Conservation (phyloP, 2,329 filamentous ascomycete species). For the Coleophoma crateriformis region DNA sequence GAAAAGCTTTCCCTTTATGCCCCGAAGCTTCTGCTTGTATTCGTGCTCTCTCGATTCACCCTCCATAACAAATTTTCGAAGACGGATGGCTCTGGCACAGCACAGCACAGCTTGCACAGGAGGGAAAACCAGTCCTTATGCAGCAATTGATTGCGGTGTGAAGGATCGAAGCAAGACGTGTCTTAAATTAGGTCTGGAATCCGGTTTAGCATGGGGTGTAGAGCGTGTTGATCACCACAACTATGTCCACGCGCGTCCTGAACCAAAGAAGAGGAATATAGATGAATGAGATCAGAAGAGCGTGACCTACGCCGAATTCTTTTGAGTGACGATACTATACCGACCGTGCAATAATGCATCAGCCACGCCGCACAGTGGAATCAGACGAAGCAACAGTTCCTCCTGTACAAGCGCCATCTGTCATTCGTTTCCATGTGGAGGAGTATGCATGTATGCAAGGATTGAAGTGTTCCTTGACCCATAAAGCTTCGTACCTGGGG, state of each 20-base stretch:
- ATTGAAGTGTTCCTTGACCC: background rate
- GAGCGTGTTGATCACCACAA: too few species aligned
- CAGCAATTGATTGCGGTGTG: background rate
- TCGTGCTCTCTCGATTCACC: conserved; percentile 18
- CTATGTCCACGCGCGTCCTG: too few species aligned
- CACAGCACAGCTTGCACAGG: background rate
- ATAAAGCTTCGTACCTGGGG: background rate
- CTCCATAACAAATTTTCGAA: conserved; percentile 15
- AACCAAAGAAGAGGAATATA: too few species aligned
- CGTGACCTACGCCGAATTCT: too few species aligned
- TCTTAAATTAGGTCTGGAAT: background rate
- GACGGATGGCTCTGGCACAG: background rate
- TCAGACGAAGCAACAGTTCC: too few species aligned
- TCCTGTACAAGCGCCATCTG: too few species aligned
- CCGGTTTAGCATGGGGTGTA: background rate
- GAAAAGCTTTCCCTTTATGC: conserved; percentile 41
- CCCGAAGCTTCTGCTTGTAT: conserved; percentile 42
- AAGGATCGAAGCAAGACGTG: background rate
- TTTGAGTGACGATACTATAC: too few species aligned
- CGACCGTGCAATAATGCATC: too few species aligned
- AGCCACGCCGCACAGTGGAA: too few species aligned
- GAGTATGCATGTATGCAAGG: background rate
- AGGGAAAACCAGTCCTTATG: background rate
- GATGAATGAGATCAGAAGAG: too few species aligned
- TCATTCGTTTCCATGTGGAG: background rate